phyloP scores from a whole-genome alignment of 2,329 filamentous ascomycete species.

The Apiospora marii region DNA sequence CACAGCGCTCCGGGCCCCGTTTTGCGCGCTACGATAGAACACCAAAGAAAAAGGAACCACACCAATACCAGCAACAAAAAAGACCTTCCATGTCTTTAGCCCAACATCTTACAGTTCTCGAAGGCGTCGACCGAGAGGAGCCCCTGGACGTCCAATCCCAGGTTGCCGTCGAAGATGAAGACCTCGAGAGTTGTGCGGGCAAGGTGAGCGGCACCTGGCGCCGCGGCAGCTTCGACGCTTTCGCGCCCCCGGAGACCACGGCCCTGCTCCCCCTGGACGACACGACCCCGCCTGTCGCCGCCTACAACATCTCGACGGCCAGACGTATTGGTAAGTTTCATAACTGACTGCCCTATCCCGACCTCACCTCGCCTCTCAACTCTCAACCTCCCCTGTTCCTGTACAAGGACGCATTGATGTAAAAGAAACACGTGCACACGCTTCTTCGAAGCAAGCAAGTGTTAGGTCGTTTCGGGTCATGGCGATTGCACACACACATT shows the following conservation, averaged over 20 bases:
- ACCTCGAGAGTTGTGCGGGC: constrained; percentile 29
- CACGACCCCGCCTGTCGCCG: constrained; percentile 39
- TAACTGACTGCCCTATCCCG: neutral
- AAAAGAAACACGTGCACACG: neutral
- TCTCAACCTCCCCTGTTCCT: neutral
- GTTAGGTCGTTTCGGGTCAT: neutral
- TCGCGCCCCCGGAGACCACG: constrained; percentile 37
- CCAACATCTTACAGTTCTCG: constrained; percentile 50
- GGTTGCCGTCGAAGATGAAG: constrained; percentile 19
- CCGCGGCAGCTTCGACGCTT: constrained; percentile 41
- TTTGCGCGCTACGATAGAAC: neutral
- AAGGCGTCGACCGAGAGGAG: constrained; percentile 51
- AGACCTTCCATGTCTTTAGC: constrained; percentile 49
- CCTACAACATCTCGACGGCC: constrained; percentile 41
- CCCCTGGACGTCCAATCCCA: constrained; percentile 31
- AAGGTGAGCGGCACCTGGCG: constrained; percentile 36
- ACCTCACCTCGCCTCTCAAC: neutral
- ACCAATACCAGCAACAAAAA: neutral
- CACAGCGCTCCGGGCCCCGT: neutral
- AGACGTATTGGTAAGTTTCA: constrained; percentile 40
- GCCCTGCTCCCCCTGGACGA: constrained; percentile 38
- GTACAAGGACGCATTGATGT: constrained; percentile 11
- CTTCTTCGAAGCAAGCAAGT: too few relatives aligned
- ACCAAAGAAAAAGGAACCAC: neutral
- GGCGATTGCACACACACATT: neutral